Base-by-base conservation (phyloP, 1,284 basidiomycete genomes). In the Vanrija pseudolonga region DNA sequence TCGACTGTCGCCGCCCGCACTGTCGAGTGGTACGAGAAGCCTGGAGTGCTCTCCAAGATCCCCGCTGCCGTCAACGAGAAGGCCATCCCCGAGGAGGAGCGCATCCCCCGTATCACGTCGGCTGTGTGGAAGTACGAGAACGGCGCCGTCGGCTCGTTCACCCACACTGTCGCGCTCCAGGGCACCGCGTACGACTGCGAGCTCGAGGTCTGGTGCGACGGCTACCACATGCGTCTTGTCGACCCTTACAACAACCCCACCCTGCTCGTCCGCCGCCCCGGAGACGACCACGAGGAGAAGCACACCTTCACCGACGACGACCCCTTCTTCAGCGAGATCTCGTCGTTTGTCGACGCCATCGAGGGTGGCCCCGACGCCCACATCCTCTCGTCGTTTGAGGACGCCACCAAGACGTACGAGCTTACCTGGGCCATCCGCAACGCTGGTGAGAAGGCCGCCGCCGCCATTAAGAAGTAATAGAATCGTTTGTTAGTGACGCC, bases 101-200 rank as follows among this genome's bases (percentile, higher is more conserved):
- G 76, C 26, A 77, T 78, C 53, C 76, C 76, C 19, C 71, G 76
- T 51, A 61, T 77, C 42, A 78, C 76, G 38, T 66, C 62, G 45
- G 74, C 76, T 15, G 61, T 72, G 39, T 78, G 76, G 73, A 97
- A 97, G 80, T 96, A 95, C 73, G 85, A 88, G 60, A 90, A 83
- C 61, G 93, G 93, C 19, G 92, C 91, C 26, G 88, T 96, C 22
- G 93, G 93, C 15, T 88, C 84, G 55, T 87, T 97, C 76, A 89
- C 84, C 18, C 93, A 96, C 68, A 81, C 89, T 39, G 88, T 89
- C 51, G 88, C 89, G 17, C 83, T 97, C 22, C 93, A 96, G 72
- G 93, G 91, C 50, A 84, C 82, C 62, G 85, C 91, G 74, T 96
- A 96, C 77, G 88, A 87, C 65, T 95, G 92, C 73, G 92, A 95